Evolutionary conservation across 2,329 filamentous ascomycete species (phyloP), one percentile per base, ranked within the genome.

Genomic region (Tolypocladium tundrense): DNA sequence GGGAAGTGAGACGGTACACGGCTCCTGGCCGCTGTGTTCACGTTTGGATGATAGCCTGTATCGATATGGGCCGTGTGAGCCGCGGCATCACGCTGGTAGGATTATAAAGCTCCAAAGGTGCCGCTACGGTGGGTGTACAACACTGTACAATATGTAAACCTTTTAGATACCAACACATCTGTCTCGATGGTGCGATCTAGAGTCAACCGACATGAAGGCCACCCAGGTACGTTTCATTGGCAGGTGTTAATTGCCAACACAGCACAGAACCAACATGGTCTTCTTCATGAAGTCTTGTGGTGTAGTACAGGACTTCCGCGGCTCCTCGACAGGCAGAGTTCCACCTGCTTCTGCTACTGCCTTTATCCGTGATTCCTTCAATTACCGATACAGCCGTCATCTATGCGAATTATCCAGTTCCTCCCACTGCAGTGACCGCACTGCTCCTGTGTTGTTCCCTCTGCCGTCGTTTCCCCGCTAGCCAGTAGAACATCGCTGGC

Each of bases 1-100:
- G 61, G 65, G n/a, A 71, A 69, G 57, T 69, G 63, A 65, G 27
- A 39, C 11, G 48, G 19, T 8, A 21, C 33, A 42, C 39, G 14
- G 5, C 21, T 11, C 7, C 33, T 16, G 4, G 13, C 19, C 11
- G 16, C 31, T 35, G 5, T 21, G 10, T 31, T 2, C 31, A 52
- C 31, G 11, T 52, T 6, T 37, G 10, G 31, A 52, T 52, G 31
- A 52, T 37, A 10, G 19, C 31, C 5, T 52, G 19, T 35, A 21
- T 14, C 48, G 31, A 35, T 10, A 1, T 19, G 7, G 14, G 21
- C 31, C 4, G 19, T 13, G 48, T 11, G 31, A 7, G 19, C 31
- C 19, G 19, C 11, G 19, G 7, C 19, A 21, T 51, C 19, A 35
- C 11, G 48, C 4, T 6, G 48, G 10, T 11, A n/a, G n/a, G 11